Base-by-base conservation (phyloP, 106 monocot species). In the Platanthera guangdongensis region DNA sequence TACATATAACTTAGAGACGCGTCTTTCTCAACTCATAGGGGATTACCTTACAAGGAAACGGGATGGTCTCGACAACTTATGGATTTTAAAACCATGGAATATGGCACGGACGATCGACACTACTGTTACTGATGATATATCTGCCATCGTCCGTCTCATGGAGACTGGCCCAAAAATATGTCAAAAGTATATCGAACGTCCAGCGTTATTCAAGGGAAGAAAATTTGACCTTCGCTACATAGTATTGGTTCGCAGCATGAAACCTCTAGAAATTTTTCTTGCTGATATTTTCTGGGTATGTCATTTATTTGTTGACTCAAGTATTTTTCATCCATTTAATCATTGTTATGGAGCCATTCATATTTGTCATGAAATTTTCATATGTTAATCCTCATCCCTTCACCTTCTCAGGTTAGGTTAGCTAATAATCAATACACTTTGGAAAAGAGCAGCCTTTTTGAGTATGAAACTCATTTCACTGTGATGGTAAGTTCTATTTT, bases 381-480 rank as follows among this genome's bases (percentile, higher is more conserved):
- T 51, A 51, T 50, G 6, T 51, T 72, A n/a, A 70, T 48, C 7
- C 1, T 48, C 47, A 51, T 22, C 11, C 21, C 4, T 65, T 78
- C 18, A 9, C 5, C 83, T 19, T 76, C 84, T 57, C 32, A 99
- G 94, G 92, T 88, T 73, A 86, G 99, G 70, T 75, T 99, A 77
- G 94, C 99, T 75, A 99, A 99, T 78, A 99, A 99, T 50, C 9
- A 52, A 57, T 99, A 94, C 80, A 90, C 88, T 50, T 68, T 94
- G 78, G 94, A 99, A 39, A 88, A 84, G 71, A 85, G 73, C 79
- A 99, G 99, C 74, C 83, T 99, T 64, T 99, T 99, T 78, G 99
- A 99, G 76, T 99, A 99, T 83, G 99, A 99, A 80, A 99, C 99
- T 78, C 99, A 99, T 84, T 99, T 99, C 77, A 99, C 94, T 39